Conservation (phyloP, 352 stramenopile species). For the Phytopythium chamaehyphon region DNA sequence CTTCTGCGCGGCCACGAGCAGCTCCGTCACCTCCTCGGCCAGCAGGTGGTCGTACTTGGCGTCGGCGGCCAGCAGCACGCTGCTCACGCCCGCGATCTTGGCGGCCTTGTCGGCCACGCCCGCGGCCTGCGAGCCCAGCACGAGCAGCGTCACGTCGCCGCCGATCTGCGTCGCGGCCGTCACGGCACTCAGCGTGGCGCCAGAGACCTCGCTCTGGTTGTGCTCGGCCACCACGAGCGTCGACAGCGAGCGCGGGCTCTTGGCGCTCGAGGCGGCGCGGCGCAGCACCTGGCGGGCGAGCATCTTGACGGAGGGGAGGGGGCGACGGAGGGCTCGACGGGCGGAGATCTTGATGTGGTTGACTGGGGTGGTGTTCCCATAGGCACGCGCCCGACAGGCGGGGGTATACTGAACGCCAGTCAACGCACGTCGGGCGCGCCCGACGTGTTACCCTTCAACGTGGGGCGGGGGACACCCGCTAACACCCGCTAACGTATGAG, state of each 20-base stretch:
- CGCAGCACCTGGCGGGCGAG: constrained; percentile 40
- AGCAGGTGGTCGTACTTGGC: constrained; percentile 87
- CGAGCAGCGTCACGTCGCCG: constrained; percentile 73
- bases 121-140: constrained; percentile 63
- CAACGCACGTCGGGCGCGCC: too few relatives aligned
- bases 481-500: too few relatives aligned
- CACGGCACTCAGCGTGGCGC: constrained; percentile 77
- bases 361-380: too few relatives aligned
- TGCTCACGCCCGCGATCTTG: constrained; percentile 77
- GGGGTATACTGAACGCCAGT: too few relatives aligned
- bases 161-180: constrained; percentile 85
- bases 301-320: constrained; percentile 14
- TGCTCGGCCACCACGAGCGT: constrained; percentile 89
- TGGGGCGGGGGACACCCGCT: too few relatives aligned
- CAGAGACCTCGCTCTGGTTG: constrained; percentile 66
- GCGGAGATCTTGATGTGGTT: neutral
- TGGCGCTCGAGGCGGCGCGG: constrained; percentile 33
- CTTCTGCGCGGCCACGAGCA: constrained; percentile 67
- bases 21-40: constrained; percentile 81
- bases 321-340: neutral
- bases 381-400: neutral
- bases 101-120: constrained; percentile 56
- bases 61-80: constrained; percentile 80
- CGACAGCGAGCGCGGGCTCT: constrained; percentile 38
- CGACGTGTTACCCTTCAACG: too few relatives aligned